These are phyloP conservation scores for Roridomyces roridus DNA, from an alignment of 768 basidiomycete genomes.

Conservation along the genomic window DNA sequence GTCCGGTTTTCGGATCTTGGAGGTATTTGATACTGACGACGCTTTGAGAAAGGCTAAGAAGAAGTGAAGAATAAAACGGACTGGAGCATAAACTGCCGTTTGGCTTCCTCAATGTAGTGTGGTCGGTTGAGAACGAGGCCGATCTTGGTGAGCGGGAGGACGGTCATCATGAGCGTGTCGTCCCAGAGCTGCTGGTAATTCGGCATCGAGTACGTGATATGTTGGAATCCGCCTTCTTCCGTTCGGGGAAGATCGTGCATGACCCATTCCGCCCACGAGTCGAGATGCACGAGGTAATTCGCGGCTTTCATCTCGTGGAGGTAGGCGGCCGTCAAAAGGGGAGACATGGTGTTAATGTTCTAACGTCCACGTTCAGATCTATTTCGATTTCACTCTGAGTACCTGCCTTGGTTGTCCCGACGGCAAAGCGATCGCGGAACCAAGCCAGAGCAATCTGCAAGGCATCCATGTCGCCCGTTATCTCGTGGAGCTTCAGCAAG, in stretches of 20 bases:
- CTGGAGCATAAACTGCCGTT: constrained; percentile 58
- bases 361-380: constrained; percentile 19
- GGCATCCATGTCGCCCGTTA: constrained; percentile 42
- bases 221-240: constrained; percentile 53
- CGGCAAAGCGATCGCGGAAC: constrained; percentile 54
- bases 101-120: constrained; percentile 60
- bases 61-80: constrained; percentile 27
- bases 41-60: not conserved
- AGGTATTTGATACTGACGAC: constrained; percentile 49
- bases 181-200: constrained; percentile 60
- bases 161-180: constrained; percentile 65
- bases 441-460: constrained; percentile 50
- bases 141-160: constrained; percentile 62
- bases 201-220: constrained; percentile 49
- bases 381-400: not conserved
- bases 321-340: constrained; percentile 51
- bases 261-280: constrained; percentile 59
- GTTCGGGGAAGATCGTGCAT: constrained; percentile 55
- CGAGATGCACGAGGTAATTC: constrained; percentile 44
- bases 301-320: constrained; percentile 43
- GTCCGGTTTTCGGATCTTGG: constrained; percentile 47
- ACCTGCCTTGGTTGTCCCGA: constrained; percentile 55
- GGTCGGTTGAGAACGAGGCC: constrained; percentile 56
- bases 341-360: constrained; percentile 66
- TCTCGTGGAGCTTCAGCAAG: constrained; percentile 45